A percentile compares a stretch with the other conserved stretches of the same genome.
These are phyloP conservation scores for Corymbia citriodora DNA, from an alignment of 441 rosid genomes.

Conservation along the genomic window DNA sequence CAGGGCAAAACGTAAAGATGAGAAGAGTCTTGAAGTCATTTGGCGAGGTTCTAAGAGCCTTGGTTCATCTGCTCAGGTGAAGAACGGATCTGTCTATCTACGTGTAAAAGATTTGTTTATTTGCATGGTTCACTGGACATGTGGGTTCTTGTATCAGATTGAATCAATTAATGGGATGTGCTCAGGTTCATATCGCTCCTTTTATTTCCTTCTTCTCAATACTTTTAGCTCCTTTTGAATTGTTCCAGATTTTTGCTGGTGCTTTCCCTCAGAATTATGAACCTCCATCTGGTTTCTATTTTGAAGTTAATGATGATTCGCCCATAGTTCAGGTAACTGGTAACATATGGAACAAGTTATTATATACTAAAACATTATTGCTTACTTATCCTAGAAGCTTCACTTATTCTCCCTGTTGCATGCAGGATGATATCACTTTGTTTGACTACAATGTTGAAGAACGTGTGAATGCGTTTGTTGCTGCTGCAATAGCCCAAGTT, in stretches of 20 bases:
- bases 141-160: neutral
- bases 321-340: constrained; percentile 78
- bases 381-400: neutral
- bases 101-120: neutral
- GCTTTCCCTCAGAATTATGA: constrained; percentile 95
- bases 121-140: neutral
- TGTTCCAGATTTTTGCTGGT: constrained; percentile 85
- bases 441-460: constrained; percentile 98
- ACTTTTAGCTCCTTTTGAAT: neutral
- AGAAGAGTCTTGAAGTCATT: constrained; percentile 95
- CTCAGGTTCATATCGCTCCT: neutral
- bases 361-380: neutral
- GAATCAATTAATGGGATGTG: neutral
- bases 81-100: neutral
- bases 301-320: constrained; percentile 78
- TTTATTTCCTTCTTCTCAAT: neutral
- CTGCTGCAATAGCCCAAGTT: constrained; percentile 95
- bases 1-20: constrained; percentile 68
- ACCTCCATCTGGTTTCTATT: constrained; percentile 98
- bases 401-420: constrained; percentile 9
- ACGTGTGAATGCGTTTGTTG: constrained; percentile 82
- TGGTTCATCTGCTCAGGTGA: constrained; percentile 88
- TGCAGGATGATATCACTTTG: constrained; percentile 73
- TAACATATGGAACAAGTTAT: neutral
- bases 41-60: constrained; percentile 96